phyloP scores from a whole-genome alignment of 1,139 yeast genomes.

The Diutina scorzettiae region DNA sequence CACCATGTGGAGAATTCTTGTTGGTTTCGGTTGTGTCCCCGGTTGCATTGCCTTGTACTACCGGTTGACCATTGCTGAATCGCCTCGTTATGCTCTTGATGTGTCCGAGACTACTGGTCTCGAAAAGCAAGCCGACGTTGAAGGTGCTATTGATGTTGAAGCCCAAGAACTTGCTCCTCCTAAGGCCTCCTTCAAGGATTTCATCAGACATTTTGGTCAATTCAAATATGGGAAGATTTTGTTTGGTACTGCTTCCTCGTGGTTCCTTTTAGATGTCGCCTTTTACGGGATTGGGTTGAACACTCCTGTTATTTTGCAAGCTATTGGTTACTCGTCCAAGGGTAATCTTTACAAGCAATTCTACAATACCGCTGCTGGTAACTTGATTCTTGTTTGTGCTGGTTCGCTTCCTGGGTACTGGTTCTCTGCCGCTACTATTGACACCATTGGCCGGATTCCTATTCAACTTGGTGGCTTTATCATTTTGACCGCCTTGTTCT shows the following conservation, averaged over 20 bases:
- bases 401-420: conserved; percentile 91
- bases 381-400: conserved; percentile 79
- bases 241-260: conserved; percentile 90
- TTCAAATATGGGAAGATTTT: conserved; percentile 83
- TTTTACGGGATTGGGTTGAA: conserved; percentile 83
- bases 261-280: conserved; percentile 95
- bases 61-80: conserved; percentile 88
- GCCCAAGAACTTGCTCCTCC: conserved; percentile 38
- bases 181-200: conserved; percentile 49
- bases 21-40: conserved; percentile 86
- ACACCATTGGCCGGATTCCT: conserved; percentile 71
- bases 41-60: conserved; percentile 73
- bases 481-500: conserved; percentile 55
- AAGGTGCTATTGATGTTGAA: conserved; percentile 38
- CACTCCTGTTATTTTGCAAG: conserved; percentile 67
- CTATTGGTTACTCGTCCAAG: conserved; percentile 58
- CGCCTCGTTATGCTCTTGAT: conserved; percentile 81
- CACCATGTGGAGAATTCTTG: conserved; percentile 85
- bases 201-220: conserved; percentile 61
- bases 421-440: conserved; percentile 67
- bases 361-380: conserved; percentile 77
- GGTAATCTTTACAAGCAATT: conserved; percentile 50
- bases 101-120: conserved; percentile 46
- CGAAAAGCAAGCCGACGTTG: conserved; percentile 47
- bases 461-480: conserved; percentile 66